phyloP scores from a whole-genome alignment of 2,329 filamentous ascomycete species.

The Nemania sp. region DNA sequence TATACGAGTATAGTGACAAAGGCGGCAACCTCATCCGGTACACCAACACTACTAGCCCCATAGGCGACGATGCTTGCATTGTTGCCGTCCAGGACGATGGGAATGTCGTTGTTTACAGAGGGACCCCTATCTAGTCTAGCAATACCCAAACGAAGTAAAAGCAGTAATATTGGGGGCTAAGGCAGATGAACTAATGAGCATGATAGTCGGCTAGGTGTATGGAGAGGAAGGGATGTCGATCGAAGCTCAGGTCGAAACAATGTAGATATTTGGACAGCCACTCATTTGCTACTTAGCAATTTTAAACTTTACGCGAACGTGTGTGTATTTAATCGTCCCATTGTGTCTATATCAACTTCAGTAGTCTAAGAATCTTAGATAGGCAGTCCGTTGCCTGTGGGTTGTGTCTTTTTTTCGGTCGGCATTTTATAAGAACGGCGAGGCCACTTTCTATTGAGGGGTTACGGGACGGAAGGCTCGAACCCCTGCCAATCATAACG shows the following conservation, averaged over 20 bases:
- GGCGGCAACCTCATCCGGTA: conserved; percentile 46
- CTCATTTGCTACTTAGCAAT: conserved; percentile 7
- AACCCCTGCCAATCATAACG: conserved; percentile 31
- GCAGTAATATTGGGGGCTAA: not conserved
- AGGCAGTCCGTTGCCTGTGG: not conserved
- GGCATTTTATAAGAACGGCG: not conserved
- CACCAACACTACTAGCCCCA: conserved; percentile 44
- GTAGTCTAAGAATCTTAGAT: not conserved
- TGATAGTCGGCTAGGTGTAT: not conserved
- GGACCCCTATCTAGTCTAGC: conserved; percentile 50
- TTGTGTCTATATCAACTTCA: not conserved
- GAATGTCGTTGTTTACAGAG: conserved; percentile 52
- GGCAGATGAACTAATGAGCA: not conserved
- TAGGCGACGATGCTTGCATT: conserved; percentile 44
- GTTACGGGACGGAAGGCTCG: not conserved
- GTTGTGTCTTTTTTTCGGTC: not conserved
- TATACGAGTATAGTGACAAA: conserved; percentile 33
- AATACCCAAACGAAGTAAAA: conserved; percentile 42
- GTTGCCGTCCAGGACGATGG: conserved; percentile 51
- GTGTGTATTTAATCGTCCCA: not conserved
- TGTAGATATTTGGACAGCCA: conserved; percentile 10
- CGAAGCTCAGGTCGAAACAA: not conserved
- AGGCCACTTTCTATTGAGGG: not conserved
- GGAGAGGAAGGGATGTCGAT: not conserved
- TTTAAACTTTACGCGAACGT: not conserved